A percentile compares a stretch with the other conserved stretches of the same genome.
These are phyloP conservation scores for Boletus coccyginus DNA, from an alignment of 768 basidiomycete species.

Conservation along the genomic window DNA sequence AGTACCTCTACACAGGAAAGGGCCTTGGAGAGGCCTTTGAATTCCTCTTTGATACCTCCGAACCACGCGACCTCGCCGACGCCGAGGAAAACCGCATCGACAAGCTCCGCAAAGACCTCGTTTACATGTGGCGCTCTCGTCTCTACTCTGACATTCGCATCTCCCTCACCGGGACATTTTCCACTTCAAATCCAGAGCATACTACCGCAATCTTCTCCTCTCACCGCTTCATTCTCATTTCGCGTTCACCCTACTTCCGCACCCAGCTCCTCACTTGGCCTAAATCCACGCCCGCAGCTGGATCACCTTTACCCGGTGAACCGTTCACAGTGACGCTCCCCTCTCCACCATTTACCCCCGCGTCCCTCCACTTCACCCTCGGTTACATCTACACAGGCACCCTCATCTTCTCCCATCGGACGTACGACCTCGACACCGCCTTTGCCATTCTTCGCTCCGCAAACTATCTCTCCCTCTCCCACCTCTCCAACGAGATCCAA, in stretches of 20 bases:
- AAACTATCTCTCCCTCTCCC: conserved; percentile 69
- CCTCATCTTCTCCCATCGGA: conserved; percentile 86
- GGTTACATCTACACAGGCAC: conserved; percentile 96
- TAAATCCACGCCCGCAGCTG: conserved; percentile 30
- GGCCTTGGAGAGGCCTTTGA: conserved; percentile 86
- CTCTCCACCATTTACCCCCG: conserved; percentile 92
- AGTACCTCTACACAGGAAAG: conserved; percentile 92
- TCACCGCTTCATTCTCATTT: conserved; percentile 90
- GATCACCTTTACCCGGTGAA: conserved; percentile 34
- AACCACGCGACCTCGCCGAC: conserved; percentile 41
- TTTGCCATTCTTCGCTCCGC: conserved; percentile 87
- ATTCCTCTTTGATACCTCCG: conserved; percentile 71
- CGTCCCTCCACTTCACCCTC: conserved; percentile 89
- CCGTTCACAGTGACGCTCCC: conserved; percentile 69
- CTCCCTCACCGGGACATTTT: conserved; percentile 67
- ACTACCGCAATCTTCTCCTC: conserved; percentile 85
- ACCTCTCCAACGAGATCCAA: conserved; percentile 77
- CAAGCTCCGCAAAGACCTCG: conserved; percentile 88
- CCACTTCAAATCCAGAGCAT: conserved; percentile 59
- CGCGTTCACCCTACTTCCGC: conserved; percentile 86
- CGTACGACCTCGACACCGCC: conserved; percentile 89
- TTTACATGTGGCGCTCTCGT: conserved; percentile 95
- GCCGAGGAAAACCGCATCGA: conserved; percentile 63
- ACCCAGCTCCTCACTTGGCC: conserved; percentile 71
- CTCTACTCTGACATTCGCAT: conserved; percentile 92